A percentile compares a stretch with the other conserved stretches of the same genome.
Evolutionary conservation across 208 protist genomes (phyloP).

Genomic region (Acanthamoeba castellanii): DNA sequence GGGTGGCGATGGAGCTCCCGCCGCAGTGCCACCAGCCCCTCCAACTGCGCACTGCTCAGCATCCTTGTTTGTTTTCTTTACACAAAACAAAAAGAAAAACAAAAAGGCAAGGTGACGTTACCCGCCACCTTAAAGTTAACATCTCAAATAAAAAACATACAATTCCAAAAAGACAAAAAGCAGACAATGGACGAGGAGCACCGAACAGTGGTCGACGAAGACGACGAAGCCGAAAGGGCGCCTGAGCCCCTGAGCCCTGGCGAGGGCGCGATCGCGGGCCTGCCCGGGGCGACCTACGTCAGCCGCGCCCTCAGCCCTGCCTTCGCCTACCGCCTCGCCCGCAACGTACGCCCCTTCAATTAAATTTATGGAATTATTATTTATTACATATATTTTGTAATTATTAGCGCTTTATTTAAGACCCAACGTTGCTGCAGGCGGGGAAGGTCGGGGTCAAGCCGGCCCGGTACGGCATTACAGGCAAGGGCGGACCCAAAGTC

Average conservation of each 20-base stretch:
- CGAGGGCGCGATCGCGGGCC: background rate
- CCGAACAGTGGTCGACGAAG: background rate
- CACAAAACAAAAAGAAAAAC: background rate
- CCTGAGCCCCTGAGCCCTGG: background rate
- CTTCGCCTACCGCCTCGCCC: background rate
- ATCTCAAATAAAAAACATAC: no score
- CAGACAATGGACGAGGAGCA: background rate
- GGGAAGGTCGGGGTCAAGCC: background rate
- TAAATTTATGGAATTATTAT: background rate
- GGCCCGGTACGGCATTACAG: constrained; percentile 22
- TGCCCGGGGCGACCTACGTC: constrained; percentile 8
- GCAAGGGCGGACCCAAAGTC: constrained; percentile 20
- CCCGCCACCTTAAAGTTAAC: no score
- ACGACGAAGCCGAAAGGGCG: background rate
- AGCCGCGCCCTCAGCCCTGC: background rate
- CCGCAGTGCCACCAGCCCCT: background rate
- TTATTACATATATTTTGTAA: no score
- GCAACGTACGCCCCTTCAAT: background rate
- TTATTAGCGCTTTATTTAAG: no score
- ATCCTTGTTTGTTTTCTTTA: no score
- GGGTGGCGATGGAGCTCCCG: constrained; percentile 75
- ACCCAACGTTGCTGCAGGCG: no score
- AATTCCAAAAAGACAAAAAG: no score
- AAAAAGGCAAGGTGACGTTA: no score
- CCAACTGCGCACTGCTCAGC: background rate